Evolutionary conservation across 75 land plant genomes (phyloP).

Genomic region (Chamaecyparis obtusa): DNA sequence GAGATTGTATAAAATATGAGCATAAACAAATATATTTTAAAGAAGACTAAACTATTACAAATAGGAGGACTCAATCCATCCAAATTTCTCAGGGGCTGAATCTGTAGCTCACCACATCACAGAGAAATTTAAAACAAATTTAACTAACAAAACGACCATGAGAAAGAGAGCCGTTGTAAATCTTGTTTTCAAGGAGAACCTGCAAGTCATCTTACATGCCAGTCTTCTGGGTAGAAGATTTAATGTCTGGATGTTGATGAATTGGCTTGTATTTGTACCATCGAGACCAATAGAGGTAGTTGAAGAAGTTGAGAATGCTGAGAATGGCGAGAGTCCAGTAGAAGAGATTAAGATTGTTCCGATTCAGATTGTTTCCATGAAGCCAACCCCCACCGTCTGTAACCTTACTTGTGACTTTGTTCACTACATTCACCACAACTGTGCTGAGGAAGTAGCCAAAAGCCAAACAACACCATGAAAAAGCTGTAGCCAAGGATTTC

Average conservation of each 20-base stretch:
- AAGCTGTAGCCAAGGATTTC: slow-evolving; percentile 33
- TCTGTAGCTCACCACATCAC: too few relatives aligned
- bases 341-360: slow-evolving; percentile 20
- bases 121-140: too few relatives aligned
- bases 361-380: slow-evolving; percentile 20
- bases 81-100: too few relatives aligned
- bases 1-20: too few relatives aligned
- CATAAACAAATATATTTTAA: too few relatives aligned
- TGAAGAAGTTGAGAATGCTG: slow-evolving; percentile 24
- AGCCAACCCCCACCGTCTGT: slow-evolving; percentile 22
- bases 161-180: neutral
- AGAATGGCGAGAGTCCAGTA: slow-evolving; percentile 23
- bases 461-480: slow-evolving; percentile 29
- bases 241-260: neutral
- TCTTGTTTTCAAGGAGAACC: neutral
- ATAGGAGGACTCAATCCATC: too few relatives aligned
- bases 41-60: too few relatives aligned
- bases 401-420: slow-evolving; percentile 20
- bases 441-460: slow-evolving; percentile 35
- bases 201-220: neutral
- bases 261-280: slow-evolving; percentile 42
- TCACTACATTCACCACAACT: slow-evolving; percentile 34
- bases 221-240: neutral
- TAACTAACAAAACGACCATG: too few relatives aligned
- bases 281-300: slow-evolving; percentile 40